Conservation (phyloP, 768 basidiomycete genomes). For the Boletus reticulatus region DNA sequence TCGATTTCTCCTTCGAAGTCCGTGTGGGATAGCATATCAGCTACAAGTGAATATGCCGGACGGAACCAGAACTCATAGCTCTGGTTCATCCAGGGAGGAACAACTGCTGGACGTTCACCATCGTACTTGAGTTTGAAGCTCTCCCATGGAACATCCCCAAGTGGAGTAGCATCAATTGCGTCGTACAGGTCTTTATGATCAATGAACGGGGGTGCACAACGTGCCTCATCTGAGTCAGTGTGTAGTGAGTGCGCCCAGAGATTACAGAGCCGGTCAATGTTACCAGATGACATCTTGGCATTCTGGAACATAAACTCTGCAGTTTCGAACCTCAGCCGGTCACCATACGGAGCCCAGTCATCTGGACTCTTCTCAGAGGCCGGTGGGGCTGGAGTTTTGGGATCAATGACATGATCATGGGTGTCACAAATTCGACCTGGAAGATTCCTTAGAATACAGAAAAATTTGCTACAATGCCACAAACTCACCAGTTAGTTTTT, state of each 20-base stretch:
- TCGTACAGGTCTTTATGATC: constrained; percentile 4
- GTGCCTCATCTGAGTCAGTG: too few species aligned
- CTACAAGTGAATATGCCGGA: background rate
- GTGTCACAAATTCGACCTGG: too few species aligned
- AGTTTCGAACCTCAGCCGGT: background rate
- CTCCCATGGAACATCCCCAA: constrained; percentile 39
- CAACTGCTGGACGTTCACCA: background rate
- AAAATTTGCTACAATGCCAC: too few species aligned
- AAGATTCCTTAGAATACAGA: too few species aligned
- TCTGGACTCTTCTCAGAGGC: background rate
- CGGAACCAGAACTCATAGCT: background rate
- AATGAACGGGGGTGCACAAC: background rate
- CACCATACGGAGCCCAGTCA: background rate
- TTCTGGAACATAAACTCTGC: background rate
- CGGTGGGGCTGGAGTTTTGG: background rate
- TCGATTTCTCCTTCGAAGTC: background rate
- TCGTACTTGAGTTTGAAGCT: constrained; percentile 19
- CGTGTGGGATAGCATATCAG: background rate
- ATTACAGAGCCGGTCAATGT: background rate
- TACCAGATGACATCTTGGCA: background rate
- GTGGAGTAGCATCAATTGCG: constrained; percentile 33
- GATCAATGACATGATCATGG: background rate
- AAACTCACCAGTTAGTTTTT: too few species aligned
- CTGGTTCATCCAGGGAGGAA: background rate
- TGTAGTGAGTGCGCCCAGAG: background rate